phyloP scores from a whole-genome alignment of 176 grass and related monocot genomes.

The Carex parvula region DNA sequence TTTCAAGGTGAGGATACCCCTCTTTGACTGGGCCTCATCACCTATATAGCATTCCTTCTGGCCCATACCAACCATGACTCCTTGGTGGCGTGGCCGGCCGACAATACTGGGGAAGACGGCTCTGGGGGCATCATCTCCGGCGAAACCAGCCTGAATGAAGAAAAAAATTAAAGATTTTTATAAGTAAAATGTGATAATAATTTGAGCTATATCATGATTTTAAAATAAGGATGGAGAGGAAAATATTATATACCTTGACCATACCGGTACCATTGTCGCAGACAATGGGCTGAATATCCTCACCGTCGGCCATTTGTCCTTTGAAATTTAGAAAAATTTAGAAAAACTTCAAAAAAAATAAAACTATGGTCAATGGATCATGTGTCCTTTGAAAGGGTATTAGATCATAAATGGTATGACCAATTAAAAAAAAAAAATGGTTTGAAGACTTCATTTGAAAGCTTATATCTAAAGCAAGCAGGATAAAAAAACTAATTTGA shows the following conservation, averaged over 20 bases:
- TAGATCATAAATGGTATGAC: neutral
- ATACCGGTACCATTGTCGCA: conserved; percentile 85
- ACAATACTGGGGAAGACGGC: conserved; percentile 87
- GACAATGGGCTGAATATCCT: conserved; percentile 71
- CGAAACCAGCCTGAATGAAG: conserved; percentile 64
- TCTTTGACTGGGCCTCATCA: conserved; percentile 79
- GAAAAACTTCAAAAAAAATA: neutral
- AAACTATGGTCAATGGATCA: conserved; percentile 1
- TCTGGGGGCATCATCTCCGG: too few species aligned
- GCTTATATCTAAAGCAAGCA: neutral
- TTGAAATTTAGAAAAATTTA: neutral
- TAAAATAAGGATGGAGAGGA: neutral
- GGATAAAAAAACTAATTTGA: neutral
- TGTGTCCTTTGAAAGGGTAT: neutral
- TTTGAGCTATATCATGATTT: conserved; percentile 2
- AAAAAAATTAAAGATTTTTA: neutral
- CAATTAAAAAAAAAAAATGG: neutral
- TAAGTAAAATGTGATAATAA: neutral
- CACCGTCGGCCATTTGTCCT: conserved; percentile 67
- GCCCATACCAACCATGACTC: conserved; percentile 83
- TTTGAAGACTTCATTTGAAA: neutral
- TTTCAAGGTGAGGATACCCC: conserved; percentile 72
- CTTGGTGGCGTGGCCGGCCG: conserved; percentile 63
- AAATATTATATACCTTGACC: conserved; percentile 44
- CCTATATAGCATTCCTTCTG: conserved; percentile 78